phyloP scores from a whole-genome alignment of 2,329 filamentous ascomycete species.

The Sporothrix brunneoviolacea region DNA sequence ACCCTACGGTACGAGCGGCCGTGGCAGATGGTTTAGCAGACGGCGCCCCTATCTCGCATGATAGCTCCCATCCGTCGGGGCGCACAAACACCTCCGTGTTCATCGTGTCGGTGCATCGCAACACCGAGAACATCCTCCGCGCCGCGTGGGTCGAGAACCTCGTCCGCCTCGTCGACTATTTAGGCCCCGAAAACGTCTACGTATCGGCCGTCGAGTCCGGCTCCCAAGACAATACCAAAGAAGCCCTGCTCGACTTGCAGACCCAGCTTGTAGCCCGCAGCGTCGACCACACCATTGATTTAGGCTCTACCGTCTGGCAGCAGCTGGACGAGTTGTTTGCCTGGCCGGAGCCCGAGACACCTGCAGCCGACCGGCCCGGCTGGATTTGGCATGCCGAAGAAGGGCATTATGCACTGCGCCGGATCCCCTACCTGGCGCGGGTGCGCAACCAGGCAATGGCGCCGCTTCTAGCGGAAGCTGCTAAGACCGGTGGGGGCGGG shows the following conservation, averaged over 20 bases:
- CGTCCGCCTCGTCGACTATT: slow-evolving; percentile 45
- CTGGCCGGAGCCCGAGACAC: slow-evolving; percentile 25
- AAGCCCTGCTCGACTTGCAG: slow-evolving; percentile 51
- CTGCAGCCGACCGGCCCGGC: slow-evolving; percentile 37
- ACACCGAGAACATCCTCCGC: slow-evolving; percentile 53
- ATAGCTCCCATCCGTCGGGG: too few relatives aligned
- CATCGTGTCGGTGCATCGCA: slow-evolving; percentile 63
- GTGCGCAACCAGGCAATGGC: slow-evolving; percentile 57
- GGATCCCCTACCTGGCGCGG: slow-evolving; percentile 61
- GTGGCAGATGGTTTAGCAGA: neutral
- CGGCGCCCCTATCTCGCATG: too few relatives aligned
- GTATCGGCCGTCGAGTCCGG: slow-evolving; percentile 62
- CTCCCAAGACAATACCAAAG: slow-evolving; percentile 61
- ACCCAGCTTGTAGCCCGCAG: slow-evolving; percentile 41
- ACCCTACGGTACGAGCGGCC: slow-evolving; percentile 8
- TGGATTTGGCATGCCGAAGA: slow-evolving; percentile 53
- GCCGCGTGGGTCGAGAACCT: slow-evolving; percentile 55
- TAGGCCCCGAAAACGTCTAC: slow-evolving; percentile 57
- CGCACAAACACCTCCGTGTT: slow-evolving; percentile 41
- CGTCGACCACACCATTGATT: slow-evolving; percentile 47
- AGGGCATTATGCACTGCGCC: slow-evolving; percentile 48
- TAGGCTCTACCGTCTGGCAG: slow-evolving; percentile 47
- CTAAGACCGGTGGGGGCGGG: slow-evolving; percentile 26
- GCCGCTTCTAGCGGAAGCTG: slow-evolving; percentile 46
- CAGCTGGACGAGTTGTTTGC: slow-evolving; percentile 50